Percentiles rank a stretch among this genome's conserved stretches.
phyloP scores from a whole-genome alignment of 1,139 yeast species.

The Diutina rugosa region DNA sequence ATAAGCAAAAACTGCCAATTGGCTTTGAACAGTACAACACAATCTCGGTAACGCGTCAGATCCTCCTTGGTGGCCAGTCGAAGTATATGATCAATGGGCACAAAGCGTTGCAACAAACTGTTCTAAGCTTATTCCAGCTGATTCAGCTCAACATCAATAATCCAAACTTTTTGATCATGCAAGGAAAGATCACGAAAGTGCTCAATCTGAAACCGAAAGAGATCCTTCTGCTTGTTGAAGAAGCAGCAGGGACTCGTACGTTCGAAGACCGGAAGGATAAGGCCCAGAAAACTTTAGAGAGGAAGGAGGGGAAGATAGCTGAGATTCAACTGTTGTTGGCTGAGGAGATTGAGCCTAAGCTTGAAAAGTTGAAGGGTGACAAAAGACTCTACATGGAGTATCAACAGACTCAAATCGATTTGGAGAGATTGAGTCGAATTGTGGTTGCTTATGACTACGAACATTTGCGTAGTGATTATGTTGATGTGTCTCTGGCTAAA shows the following conservation, averaged over 20 bases:
- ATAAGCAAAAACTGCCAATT: slow-evolving; percentile 64
- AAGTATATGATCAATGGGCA: slow-evolving; percentile 93
- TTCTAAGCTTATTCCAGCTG: slow-evolving; percentile 79
- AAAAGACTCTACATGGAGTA: slow-evolving; percentile 75
- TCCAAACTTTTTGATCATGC: slow-evolving; percentile 96
- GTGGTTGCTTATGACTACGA: slow-evolving; percentile 71
- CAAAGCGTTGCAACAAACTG: slow-evolving; percentile 91
- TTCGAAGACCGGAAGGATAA: slow-evolving; percentile 89
- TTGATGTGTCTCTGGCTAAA: slow-evolving; percentile 25
- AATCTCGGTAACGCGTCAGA: slow-evolving; percentile 86
- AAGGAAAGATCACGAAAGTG: slow-evolving; percentile 94
- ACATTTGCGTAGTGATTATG: slow-evolving; percentile 25
- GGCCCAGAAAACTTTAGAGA: slow-evolving; percentile 83
- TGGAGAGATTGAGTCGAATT: slow-evolving; percentile 62
- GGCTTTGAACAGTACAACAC: slow-evolving; percentile 74
- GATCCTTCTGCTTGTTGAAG: slow-evolving; percentile 82
- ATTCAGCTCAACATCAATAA: slow-evolving; percentile 93
- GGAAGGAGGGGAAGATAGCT: slow-evolving; percentile 72
- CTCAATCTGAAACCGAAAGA: slow-evolving; percentile 92
- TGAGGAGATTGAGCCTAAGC: slow-evolving; percentile 89
- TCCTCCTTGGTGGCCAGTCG: slow-evolving; percentile 82
- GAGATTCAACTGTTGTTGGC: slow-evolving; percentile 62
- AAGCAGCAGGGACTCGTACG: slow-evolving; percentile 96
- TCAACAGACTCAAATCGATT: slow-evolving; percentile 72
- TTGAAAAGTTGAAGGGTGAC: slow-evolving; percentile 69